Conservation (phyloP, 2,329 filamentous ascomycete genomes). For the Cytospora piceae region DNA sequence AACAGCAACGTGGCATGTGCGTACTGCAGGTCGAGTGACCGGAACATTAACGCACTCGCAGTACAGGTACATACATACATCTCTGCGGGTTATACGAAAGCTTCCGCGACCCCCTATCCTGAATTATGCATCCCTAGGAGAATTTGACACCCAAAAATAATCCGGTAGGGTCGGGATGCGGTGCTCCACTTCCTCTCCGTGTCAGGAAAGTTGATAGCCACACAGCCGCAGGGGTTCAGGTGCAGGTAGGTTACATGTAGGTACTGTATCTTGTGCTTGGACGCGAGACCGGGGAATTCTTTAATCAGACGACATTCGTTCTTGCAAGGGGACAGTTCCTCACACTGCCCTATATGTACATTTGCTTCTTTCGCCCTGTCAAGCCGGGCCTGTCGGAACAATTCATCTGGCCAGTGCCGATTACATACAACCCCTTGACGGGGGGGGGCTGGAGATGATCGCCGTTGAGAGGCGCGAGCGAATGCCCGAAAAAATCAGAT, state of each 20-base stretch:
- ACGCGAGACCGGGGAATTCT: background rate
- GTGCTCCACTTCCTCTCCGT: background rate
- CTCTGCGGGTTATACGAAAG: background rate
- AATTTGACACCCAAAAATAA: background rate
- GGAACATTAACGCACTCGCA: background rate
- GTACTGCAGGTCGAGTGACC: slow-evolving; percentile 1
- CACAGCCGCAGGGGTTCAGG: background rate
- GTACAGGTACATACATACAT: background rate
- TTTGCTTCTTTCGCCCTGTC: background rate
- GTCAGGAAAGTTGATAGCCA: background rate
- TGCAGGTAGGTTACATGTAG: background rate
- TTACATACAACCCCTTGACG: slow-evolving; percentile 3
- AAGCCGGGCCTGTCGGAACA: slow-evolving; percentile 7
- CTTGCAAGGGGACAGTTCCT: background rate
- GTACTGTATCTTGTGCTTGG: background rate
- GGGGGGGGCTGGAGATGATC: background rate
- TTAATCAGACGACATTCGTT: slow-evolving; percentile 3
- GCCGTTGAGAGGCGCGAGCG: background rate
- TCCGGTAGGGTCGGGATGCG: background rate
- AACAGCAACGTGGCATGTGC: slow-evolving; percentile 1
- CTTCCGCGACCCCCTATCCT: background rate
- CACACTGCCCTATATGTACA: background rate
- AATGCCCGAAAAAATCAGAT: slow-evolving; percentile 9
- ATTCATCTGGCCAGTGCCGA: background rate
- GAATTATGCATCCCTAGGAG: background rate